These are phyloP conservation scores for Leucogyrophana mollusca DNA, from an alignment of 768 basidiomycete species.

Conservation along the genomic window DNA sequence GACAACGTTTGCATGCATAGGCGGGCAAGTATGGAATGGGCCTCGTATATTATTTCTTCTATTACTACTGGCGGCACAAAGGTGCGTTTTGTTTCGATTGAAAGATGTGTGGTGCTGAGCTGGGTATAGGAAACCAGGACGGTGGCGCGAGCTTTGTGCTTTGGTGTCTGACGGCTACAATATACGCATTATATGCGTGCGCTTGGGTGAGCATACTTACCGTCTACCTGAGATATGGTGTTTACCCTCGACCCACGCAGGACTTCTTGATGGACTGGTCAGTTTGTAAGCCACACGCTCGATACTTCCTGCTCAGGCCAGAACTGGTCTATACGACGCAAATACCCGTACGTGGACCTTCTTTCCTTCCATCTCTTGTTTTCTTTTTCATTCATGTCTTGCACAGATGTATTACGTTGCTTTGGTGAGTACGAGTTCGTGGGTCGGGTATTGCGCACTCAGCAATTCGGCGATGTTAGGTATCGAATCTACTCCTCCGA, in stretches of 20 bases:
- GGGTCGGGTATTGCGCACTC: no score
- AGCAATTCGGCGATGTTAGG: conserved; percentile 32
- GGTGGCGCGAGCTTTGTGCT: conserved; percentile 55
- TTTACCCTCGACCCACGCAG: conserved; percentile 35
- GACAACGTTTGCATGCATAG: conserved; percentile 45
- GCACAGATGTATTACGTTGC: conserved; percentile 74
- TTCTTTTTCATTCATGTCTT: neutral
- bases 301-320: conserved; percentile 61
- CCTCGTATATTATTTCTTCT: conserved; percentile 63
- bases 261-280: conserved; percentile 94
- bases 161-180: conserved; percentile 63
- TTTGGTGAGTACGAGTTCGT: conserved; percentile 45
- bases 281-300: conserved; percentile 56
- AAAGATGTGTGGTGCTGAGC: neutral
- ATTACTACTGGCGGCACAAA: conserved; percentile 75
- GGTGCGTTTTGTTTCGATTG: conserved; percentile 33
- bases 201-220: conserved; percentile 64
- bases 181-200: conserved; percentile 69
- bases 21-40: conserved; percentile 81
- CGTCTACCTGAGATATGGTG: neutral
- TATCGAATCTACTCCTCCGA: conserved; percentile 70
- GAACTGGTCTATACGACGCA: conserved; percentile 73
- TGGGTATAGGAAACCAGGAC: conserved; percentile 26
- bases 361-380: neutral
- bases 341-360: conserved; percentile 52